Evolutionary conservation across 805 yeast genomes (phyloP), one percentile per base, ranked within the genome.

Genomic region (Yueomyces sinensis): DNA sequence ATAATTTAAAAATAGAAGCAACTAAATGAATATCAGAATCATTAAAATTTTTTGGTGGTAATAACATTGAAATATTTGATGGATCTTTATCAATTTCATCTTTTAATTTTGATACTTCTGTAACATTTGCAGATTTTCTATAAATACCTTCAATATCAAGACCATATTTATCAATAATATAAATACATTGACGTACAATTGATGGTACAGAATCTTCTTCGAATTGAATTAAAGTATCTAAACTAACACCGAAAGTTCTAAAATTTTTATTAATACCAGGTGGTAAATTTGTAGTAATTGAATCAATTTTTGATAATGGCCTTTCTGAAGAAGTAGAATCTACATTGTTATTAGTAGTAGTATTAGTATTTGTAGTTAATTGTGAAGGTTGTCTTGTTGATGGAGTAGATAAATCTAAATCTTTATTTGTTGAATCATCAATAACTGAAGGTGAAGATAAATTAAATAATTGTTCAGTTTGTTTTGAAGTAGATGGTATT

Each of bases 181-280:
- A 78, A 34, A 89, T 81, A 64, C 96, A 87, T 50, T 78, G 82
- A 42, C 78, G 76, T 9, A 91, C 98, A 32, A 91, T 72, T 14
- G 80, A 68, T 1, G 99, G 99, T 4, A 91, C 95, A 56, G 82
- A 78, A 43, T 83, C 94, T 36, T 86, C 89, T 41, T 93, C 95
- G 44, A 70, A 75, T 41, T 76, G 79, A 15, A 86, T 74, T 30
- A 83, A 60, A 9, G 66, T 73, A 38, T 80, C 93, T n/a, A 91
- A 66, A 1, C 94, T 78, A 0, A 78, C 74, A 0, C 95, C 96
- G 58, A 83, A 91, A 0, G 94, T 75, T 25, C 67, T 65, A 37
- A 67, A 52, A 41, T 55, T 53, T 24, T 45, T 52, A 31, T 44
- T 49, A 9, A 47, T 53, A 3, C 66, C 66, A 1, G 66, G 63